Evolutionary conservation across 2,329 filamentous ascomycete species (phyloP), one percentile per base, ranked within the genome.

Genomic region (Cordyceps militaris): DNA sequence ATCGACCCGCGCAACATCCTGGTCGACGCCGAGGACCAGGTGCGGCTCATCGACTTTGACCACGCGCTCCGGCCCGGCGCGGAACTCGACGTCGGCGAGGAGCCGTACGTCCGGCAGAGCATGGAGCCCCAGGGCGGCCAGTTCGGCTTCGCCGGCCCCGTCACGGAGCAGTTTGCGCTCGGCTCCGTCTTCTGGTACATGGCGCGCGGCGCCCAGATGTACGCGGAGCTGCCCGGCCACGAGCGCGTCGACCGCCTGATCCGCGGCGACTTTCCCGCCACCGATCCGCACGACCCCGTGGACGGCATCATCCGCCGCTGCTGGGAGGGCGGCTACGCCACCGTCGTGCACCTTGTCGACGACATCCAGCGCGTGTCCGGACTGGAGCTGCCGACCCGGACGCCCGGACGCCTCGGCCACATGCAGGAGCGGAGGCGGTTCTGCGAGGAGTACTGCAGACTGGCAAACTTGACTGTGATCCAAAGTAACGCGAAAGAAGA

Each of bases 141-240:
- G 2, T 63, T 23, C 28, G 59, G 63, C 9, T 32, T 51, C 47
- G 59, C 63, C 36, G 56, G 62, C 36, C 57, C 60, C 11, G 34
- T 42, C 26, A 59, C 61, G 3, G 63, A 64, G 34, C 60, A 63
- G 56, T 63, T 62, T 23, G 62, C 62, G 36, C 61, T 63, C 1
- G 62, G 60, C 3, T 64, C 57, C 3, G 44, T 63, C 47, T 63
- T 64, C 40, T 64, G 60, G 60, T 64, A 61, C 43, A 63, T 63
- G 55, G 53, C 26, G 2, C 61, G 59, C 23, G 59, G 60, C 5
- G 50, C 49, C 10, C 57, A 64, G 53, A 19, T 63, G 38, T 64
- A 62, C 49, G 57, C 61, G 7, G 58, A 64, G 38, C 57, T 63
- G 3, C 49, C 58, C 43, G 59, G 61, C 5, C 36, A 30, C 32